These are phyloP conservation scores for Blastobotrys malaysiensis DNA, from an alignment of 1,139 yeast species.

Conservation along the genomic window DNA sequence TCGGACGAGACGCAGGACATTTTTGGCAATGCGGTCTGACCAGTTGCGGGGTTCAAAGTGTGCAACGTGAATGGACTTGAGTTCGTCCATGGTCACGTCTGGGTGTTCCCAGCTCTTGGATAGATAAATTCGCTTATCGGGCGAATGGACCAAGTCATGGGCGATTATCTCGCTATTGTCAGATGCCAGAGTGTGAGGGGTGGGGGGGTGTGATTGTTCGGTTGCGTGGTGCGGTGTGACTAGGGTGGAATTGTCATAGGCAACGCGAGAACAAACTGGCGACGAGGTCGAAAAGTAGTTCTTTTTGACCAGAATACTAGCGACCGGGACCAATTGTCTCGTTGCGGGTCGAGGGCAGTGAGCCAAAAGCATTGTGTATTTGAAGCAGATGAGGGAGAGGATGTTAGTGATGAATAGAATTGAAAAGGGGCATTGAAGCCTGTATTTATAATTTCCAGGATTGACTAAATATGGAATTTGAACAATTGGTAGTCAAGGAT, in stretches of 20 bases:
- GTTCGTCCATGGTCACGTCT: constrained; percentile 41
- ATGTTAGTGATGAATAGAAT: no score
- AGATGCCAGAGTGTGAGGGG: background rate
- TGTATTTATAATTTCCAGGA: background rate
- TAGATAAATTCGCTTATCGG: constrained; percentile 13
- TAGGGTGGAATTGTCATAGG: background rate
- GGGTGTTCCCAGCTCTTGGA: constrained; percentile 52
- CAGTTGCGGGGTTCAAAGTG: constrained; percentile 49
- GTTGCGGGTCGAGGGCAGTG: background rate
- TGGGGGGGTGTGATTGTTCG: background rate
- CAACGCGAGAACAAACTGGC: background rate
- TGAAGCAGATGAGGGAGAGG: no score
- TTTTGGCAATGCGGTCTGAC: constrained; percentile 51
- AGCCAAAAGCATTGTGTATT: background rate
- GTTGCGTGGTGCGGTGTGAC: no score
- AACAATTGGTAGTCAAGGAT: background rate
- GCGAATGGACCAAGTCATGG: background rate
- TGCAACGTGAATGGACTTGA: constrained; percentile 44
- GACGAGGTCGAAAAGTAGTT: background rate
- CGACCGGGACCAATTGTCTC: background rate
- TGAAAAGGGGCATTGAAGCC: background rate
- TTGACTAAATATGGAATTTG: background rate
- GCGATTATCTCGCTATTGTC: background rate
- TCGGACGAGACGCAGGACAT: constrained; percentile 44
- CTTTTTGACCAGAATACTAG: background rate